phyloP scores from a whole-genome alignment of 352 stramenopile genomes.

The Globisporangium splendens region DNA sequence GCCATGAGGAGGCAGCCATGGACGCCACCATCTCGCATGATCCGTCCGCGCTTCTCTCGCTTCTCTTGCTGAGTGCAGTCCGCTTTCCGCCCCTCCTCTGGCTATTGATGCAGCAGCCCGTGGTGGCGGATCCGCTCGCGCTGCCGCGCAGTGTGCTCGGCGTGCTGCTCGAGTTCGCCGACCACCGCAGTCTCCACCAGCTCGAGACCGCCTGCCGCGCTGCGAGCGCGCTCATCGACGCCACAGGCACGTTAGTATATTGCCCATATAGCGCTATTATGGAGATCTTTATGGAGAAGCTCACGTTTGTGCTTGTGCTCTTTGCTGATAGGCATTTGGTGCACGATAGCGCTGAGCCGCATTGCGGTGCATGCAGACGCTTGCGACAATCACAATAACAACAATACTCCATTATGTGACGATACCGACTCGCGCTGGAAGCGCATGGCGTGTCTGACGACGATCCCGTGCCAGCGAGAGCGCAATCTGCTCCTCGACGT shows the following conservation, averaged over 20 bases:
- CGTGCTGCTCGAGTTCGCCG: conserved; percentile 23
- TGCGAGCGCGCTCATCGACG: conserved; percentile 11
- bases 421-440: conserved; percentile 24
- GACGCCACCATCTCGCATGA: background rate
- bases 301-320: background rate
- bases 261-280: background rate
- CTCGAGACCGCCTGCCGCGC: conserved; percentile 17
- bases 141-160: conserved; percentile 24
- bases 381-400: conserved; percentile 11
- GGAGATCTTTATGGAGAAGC: background rate
- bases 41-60: background rate
- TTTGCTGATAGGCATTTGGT: conserved; percentile 18
- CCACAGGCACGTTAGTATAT: conserved; percentile 10
- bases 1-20: background rate
- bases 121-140: conserved; percentile 2
- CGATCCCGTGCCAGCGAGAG: conserved; percentile 13
- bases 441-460: conserved; percentile 18
- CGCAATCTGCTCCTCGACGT: conserved; percentile 22
- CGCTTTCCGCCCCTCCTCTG: background rate
- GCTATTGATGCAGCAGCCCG: background rate
- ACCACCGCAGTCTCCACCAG: conserved; percentile 25
- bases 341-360: conserved; percentile 7
- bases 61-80: background rate
- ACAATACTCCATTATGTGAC: background rate
- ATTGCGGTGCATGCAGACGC: conserved; percentile 11